A percentile compares a stretch with the other conserved stretches of the same genome.
Conservation (phyloP, 768 basidiomycete species). For the Tylopilus plumbeoviolaceoides region DNA sequence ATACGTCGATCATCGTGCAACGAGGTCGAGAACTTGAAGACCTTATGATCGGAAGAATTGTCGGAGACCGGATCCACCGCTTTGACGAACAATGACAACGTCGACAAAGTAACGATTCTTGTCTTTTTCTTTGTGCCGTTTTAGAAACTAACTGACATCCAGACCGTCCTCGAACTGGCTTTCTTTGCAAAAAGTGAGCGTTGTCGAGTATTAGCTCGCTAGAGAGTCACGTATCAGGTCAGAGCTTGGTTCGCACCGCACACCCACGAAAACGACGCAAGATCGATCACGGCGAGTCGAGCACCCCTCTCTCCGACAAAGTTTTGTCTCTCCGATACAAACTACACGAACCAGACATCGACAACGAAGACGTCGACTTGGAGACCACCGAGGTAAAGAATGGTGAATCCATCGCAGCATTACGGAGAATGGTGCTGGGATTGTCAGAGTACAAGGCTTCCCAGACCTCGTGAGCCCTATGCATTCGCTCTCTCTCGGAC, state of each 20-base stretch:
- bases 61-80: not conserved
- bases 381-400: conserved; percentile 19
- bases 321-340: not conserved
- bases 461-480: not conserved
- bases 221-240: not conserved
- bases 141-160: not conserved
- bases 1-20: not conserved
- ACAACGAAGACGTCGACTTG: not conserved
- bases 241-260: conserved; percentile 10
- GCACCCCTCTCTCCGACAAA: not conserved
- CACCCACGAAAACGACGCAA: conserved; percentile 19
- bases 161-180: conserved; percentile 55
- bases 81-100: conserved; percentile 2
- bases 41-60: not conserved
- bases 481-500: not conserved
- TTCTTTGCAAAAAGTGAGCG: conserved; percentile 47
- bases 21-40: not conserved
- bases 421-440: not conserved
- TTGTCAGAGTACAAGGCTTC: conserved; percentile 4
- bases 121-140: not conserved
- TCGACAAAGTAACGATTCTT: conserved; percentile 12
- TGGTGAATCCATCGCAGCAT: not conserved
- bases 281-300: conserved; percentile 7
- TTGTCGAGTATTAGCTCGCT: not conserved
- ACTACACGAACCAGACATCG: not conserved